A percentile compares a stretch with the other conserved stretches of the same genome.
Conservation (phyloP, 768 basidiomycete genomes). For the Jaapia argillacea region DNA sequence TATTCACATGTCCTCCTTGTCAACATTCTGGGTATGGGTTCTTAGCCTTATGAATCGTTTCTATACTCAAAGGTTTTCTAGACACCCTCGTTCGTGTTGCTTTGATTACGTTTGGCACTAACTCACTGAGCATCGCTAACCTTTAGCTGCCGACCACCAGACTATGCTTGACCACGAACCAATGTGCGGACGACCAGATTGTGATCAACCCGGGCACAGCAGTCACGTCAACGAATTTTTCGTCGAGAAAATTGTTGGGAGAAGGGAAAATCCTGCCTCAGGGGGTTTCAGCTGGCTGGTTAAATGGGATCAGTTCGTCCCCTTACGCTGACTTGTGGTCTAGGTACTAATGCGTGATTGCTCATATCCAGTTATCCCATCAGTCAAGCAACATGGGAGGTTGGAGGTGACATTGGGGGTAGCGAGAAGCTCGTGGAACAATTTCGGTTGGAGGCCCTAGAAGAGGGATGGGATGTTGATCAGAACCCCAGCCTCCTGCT, state of each 20-base stretch:
- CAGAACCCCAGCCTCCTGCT: background rate
- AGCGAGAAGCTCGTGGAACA: background rate
- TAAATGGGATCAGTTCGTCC: background rate
- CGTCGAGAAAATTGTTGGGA: background rate
- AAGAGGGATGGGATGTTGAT: background rate
- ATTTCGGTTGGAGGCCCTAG: background rate
- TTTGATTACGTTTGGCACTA: background rate
- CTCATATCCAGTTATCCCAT: background rate
- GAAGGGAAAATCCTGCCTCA: background rate
- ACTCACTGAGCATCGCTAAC: background rate
- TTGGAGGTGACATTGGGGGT: background rate
- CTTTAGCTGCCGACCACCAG: background rate
- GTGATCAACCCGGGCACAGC: background rate
- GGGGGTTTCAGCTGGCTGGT: background rate
- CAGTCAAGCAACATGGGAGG: background rate
- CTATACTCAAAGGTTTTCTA: background rate
- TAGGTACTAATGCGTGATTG: background rate
- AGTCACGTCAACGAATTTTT: background rate
- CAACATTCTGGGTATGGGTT: background rate
- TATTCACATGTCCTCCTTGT: constrained; percentile 36
- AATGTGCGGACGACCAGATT: background rate
- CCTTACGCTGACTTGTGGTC: background rate
- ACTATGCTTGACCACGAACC: background rate
- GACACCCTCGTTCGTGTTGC: background rate
- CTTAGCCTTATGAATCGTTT: background rate